These are phyloP conservation scores for Kwoniella botswanensis DNA, from an alignment of 768 basidiomycete genomes.

Conservation along the genomic window DNA sequence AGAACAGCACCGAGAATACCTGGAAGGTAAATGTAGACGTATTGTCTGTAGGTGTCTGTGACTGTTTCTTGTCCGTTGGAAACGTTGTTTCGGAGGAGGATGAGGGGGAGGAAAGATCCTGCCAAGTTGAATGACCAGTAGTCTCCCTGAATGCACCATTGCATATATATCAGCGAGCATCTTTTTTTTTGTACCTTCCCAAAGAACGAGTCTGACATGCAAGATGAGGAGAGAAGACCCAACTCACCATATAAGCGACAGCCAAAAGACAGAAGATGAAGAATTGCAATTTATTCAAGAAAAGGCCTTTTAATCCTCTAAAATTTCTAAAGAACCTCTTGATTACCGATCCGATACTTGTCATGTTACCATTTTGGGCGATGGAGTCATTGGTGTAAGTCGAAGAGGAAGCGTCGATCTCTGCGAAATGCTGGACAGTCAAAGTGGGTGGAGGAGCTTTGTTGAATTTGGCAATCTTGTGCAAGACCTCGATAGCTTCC, in stretches of 20 bases:
- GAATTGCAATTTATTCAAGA: constrained; percentile 53
- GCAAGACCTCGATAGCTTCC: constrained; percentile 64
- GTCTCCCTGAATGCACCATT: constrained; percentile 32
- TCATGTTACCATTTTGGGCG: background rate
- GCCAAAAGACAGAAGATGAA: constrained; percentile 51
- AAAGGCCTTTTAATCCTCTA: constrained; percentile 57
- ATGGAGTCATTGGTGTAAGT: constrained; percentile 7
- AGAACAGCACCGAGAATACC: constrained; percentile 53
- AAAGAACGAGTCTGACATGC: no score
- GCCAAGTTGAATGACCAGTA: constrained; percentile 57
- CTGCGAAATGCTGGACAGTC: constrained; percentile 57
- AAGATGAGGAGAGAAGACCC: background rate
- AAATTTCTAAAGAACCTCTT: constrained; percentile 37
- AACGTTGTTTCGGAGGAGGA: constrained; percentile 56
- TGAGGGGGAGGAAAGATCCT: constrained; percentile 58
- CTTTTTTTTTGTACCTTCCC: no score
- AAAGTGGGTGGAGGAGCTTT: constrained; percentile 50
- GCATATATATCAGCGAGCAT: background rate
- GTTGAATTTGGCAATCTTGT: constrained; percentile 60
- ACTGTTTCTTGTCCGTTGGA: constrained; percentile 41
- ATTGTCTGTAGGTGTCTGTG: constrained; percentile 58
- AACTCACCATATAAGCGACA: constrained; percentile 54
- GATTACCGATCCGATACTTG: constrained; percentile 30
- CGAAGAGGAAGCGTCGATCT: constrained; percentile 49
- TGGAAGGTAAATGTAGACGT: constrained; percentile 56